phyloP scores from a whole-genome alignment of 352 stramenopile species.

The Pythium vanterpoolii region DNA sequence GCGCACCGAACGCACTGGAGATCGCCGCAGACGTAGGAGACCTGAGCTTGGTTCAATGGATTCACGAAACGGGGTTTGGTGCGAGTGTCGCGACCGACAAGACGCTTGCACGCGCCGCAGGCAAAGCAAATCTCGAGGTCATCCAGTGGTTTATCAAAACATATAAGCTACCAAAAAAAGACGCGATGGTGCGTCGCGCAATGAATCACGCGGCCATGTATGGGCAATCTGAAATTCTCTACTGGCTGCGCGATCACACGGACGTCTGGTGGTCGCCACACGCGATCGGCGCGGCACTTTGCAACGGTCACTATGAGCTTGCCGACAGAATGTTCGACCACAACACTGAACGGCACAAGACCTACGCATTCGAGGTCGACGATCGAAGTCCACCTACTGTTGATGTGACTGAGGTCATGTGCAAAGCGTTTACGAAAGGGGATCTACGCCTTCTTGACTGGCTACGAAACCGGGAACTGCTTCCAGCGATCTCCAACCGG shows the following conservation, averaged over 20 bases:
- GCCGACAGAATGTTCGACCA: conserved; percentile 1
- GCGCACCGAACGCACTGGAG: background rate
- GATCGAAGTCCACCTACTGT: background rate
- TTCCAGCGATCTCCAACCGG: background rate
- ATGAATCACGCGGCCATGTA: background rate
- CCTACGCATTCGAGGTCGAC: background rate
- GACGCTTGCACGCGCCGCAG: background rate
- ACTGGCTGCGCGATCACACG: background rate
- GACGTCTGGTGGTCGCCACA: background rate
- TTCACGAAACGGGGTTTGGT: background rate
- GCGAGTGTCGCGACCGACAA: background rate
- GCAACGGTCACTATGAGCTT: background rate
- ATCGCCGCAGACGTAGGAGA: background rate
- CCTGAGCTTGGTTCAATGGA: background rate
- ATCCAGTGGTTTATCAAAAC: background rate
- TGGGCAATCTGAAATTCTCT: background rate
- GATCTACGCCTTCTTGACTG: background rate
- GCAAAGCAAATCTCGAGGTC: background rate
- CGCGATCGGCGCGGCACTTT: background rate
- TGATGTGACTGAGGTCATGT: background rate
- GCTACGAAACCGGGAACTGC: background rate
- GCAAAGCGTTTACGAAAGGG: background rate
- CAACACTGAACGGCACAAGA: background rate
- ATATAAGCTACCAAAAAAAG: background rate
- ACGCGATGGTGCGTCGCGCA: background rate